Base-by-base conservation (phyloP, 2,329 filamentous ascomycete species). In the Neopestalotiopsis clavispora region DNA sequence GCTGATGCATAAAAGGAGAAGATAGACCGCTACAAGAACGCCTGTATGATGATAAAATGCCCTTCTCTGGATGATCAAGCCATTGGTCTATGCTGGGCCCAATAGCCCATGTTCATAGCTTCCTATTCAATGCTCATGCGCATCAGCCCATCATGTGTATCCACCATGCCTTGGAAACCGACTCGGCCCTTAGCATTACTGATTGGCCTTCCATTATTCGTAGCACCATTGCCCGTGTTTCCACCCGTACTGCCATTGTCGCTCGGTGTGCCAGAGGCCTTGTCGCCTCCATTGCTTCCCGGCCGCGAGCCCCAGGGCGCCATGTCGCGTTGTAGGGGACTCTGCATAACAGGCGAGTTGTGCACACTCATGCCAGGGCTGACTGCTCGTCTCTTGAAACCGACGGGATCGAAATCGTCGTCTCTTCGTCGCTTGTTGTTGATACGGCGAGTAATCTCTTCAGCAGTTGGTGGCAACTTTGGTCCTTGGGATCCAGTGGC, bases 61-160 rank as follows among this genome's bases (percentile, higher is more conserved):
- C 56, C 13, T n/a, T 14, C n/a, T 17, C 42, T 45, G 4, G 45
- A n/a, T 52, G 45, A 52, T 52, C 45, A n/a, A 20, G 9, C 45
- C 17, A 52, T 52, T 20, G n/a, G 9, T 45, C 42, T 45, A 9
- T 52, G 17, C 45, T 4, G 45, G 45, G 17, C n/a, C n/a, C n/a
- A 20, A 52, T 17, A n/a, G 45, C n/a, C 17, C 17, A 52, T n/a
- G 34, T 34, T 20, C n/a, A 17, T 9, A 34, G 7, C 9, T 40
- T 7, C 34, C 81, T 83, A 97, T 79, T 98, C 95, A 76, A 98
- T 97, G 80, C 93, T 97, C 93, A 98, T 96, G 75, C 95, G 94
- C 92, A 97, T 97, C 72, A 98, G 86, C 1, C 94, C 93, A 79
- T 98, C 95, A 78, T 94, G 94, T n/a, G 95, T 95, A 80, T 98